Conservation (phyloP, 805 yeast species). For the Saccharomycopsis sp. region DNA sequence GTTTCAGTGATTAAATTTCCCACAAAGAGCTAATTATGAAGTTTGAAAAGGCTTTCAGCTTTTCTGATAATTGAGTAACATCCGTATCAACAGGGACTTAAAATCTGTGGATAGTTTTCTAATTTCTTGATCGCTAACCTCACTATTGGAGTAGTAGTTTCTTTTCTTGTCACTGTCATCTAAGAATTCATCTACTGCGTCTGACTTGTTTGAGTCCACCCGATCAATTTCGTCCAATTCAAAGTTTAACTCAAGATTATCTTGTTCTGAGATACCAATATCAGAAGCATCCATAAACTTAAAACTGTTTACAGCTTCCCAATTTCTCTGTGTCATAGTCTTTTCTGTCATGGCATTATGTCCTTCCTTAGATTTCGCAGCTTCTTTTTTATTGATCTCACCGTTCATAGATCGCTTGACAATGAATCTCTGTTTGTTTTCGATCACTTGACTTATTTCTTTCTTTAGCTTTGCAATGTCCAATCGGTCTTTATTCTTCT, state of each 20-base stretch:
- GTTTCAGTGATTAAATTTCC: no score
- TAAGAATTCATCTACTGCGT: conserved; percentile 8
- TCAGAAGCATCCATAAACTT: conserved; percentile 38
- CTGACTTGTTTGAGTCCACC: conserved; percentile 9
- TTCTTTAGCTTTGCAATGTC: conserved; percentile 28
- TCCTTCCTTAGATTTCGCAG: conserved; percentile 18
- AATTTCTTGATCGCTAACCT: neutral
- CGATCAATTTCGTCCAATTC: conserved; percentile 23
- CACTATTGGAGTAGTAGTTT: neutral
- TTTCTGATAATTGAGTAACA: neutral
- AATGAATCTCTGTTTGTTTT: conserved; percentile 30
- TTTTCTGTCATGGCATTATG: conserved; percentile 16
- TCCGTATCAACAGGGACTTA: neutral
- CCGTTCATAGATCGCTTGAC: conserved; percentile 27
- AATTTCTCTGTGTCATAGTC: conserved; percentile 32
- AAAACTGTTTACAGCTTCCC: conserved; percentile 39
- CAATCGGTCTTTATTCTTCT: conserved; percentile 20
- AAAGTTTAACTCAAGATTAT: conserved; percentile 37
- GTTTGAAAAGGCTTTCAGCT: no score
- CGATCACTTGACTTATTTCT: conserved; percentile 38
- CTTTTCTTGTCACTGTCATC: conserved; percentile 6
- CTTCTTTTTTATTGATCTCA: conserved; percentile 24
- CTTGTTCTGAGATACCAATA: conserved; percentile 44
- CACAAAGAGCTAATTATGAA: no score
- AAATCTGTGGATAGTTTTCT: conserved; percentile 3